Evolutionary conservation across 2,329 filamentous ascomycete genomes (phyloP).

Genomic region (Neonectria neomacrospora): DNA sequence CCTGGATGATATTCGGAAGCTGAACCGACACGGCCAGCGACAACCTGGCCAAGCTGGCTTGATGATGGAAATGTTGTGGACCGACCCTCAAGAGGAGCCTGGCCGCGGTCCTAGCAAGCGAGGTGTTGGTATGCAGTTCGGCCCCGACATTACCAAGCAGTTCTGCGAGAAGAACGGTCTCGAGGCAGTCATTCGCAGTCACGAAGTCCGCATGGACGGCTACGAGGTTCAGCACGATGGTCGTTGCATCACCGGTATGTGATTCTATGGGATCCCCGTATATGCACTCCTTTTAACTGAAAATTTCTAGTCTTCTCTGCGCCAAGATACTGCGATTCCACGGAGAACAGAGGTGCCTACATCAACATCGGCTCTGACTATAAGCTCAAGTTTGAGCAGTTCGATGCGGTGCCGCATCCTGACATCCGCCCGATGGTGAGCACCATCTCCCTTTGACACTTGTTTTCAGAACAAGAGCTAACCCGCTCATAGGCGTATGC

Average conservation of each 20-base stretch:
- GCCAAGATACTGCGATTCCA: slow-evolving; percentile 96
- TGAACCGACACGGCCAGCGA: slow-evolving; percentile 89
- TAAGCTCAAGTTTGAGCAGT: slow-evolving; percentile 91
- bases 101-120: slow-evolving; percentile 95
- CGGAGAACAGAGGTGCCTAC: slow-evolving; percentile 97
- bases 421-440: slow-evolving; percentile 91
- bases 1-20: slow-evolving; percentile 91
- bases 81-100: slow-evolving; percentile 87
- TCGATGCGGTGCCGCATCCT: slow-evolving; percentile 96
- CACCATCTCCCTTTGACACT: background rate
- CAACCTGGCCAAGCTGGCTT: slow-evolving; percentile 93
- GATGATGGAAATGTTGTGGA: slow-evolving; percentile 99
- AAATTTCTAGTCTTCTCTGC: slow-evolving; percentile 85
- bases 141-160: slow-evolving; percentile 92
- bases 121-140: slow-evolving; percentile 96
- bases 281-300: slow-evolving; percentile 25
- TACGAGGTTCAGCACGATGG: slow-evolving; percentile 98
- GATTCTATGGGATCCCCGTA: background rate
- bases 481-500: slow-evolving; percentile 75
- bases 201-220: slow-evolving; percentile 99
- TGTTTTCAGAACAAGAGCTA: slow-evolving; percentile 35
- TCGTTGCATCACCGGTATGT: slow-evolving; percentile 87
- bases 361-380: slow-evolving; percentile 96
- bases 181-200: slow-evolving; percentile 94
- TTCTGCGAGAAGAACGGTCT: slow-evolving; percentile 98